Evolutionary conservation across 2,329 filamentous ascomycete species (phyloP), one percentile per base, ranked within the genome.

Genomic region (Passalora sequoiae): DNA sequence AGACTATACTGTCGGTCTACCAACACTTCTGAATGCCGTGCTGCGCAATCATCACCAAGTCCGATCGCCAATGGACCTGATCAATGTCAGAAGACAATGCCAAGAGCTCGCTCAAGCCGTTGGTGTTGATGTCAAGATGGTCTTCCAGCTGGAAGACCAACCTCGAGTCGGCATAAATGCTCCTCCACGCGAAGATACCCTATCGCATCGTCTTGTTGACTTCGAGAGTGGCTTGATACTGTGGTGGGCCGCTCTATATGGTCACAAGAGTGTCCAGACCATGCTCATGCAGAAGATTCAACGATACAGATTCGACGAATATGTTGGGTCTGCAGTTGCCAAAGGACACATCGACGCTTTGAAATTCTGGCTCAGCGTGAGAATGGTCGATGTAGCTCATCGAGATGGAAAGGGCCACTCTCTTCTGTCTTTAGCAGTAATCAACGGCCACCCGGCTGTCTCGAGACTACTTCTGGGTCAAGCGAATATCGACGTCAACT

Each of bases 1-100:
- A 13, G 43, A 45, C 21, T 45, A 45, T 24, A 22, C 17, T 19
- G 25, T 33, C n/a, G 24, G 22, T 13, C 28, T 40, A 1, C 27
- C 28, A 4, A 13, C 13, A 12, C 37, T 45, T 19, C 6, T 45
- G 19, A 45, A 45, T 24, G 17, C 15, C 12, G 30, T 45, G 6
- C 20, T 45, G 17, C 36, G 37, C 10, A 36, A 17, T 5, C 24
- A 28, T 7, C 21, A 27, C 6, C 6, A 27, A 27, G 24, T 12
- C 6, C 24, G 12, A 12, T 12, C 24, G 12, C 24, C 24, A 12
- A 27, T 7, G 24, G 24, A 27, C 24, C 12, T 27, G 24, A 12
- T 27, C 24, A 12, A 27, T 12, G 24, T 12, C 24, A 27, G 12
- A 27, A 27, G 24, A 27, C 24, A 27, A 27, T 7, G 24, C 24